These are phyloP conservation scores for Papiliotrema fonsecae DNA, from an alignment of 1,284 basidiomycete genomes.

Conservation along the genomic window DNA sequence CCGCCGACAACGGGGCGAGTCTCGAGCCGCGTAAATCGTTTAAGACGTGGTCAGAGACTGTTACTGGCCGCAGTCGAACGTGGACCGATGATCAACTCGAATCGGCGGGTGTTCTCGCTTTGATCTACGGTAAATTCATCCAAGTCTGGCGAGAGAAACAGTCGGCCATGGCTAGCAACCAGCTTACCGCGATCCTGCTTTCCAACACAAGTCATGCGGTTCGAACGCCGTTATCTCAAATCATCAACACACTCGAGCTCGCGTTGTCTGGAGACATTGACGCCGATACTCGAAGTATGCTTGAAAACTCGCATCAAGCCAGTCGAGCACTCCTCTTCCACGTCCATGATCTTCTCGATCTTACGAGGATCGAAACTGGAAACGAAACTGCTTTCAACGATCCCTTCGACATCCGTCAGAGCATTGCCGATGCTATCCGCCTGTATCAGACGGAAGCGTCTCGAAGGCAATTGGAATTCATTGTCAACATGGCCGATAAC, in stretches of 20 bases:
- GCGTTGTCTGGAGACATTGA: conserved; percentile 76
- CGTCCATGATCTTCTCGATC: conserved; percentile 80
- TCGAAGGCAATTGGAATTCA: conserved; percentile 63
- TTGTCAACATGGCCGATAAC: conserved; percentile 55
- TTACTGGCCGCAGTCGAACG: conserved; percentile 64
- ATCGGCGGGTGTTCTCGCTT: conserved; percentile 75
- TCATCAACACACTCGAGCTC: conserved; percentile 73
- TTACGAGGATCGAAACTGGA: conserved; percentile 75
- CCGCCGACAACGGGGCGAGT: conserved; percentile 37
- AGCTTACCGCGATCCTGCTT: conserved; percentile 70
- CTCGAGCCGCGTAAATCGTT: conserved; percentile 76
- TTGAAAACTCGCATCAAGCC: conserved; percentile 72
- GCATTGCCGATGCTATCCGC: conserved; percentile 63
- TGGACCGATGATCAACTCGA: conserved; percentile 88
- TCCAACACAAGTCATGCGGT: conserved; percentile 89
- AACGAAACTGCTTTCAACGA: conserved; percentile 76
- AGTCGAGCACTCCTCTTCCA: conserved; percentile 75
- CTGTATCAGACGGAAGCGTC: conserved; percentile 62
- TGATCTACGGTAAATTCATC: conserved; percentile 64
- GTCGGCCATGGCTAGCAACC: conserved; percentile 68
- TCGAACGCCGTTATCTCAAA: conserved; percentile 40
- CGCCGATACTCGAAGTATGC: conserved; percentile 70
- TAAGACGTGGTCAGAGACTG: conserved; percentile 74
- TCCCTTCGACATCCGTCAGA: conserved; percentile 67
- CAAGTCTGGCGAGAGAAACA: conserved; percentile 87